Base-by-base conservation (phyloP, 2,329 filamentous ascomycete species). In the Emergomyces pasteurianus region DNA sequence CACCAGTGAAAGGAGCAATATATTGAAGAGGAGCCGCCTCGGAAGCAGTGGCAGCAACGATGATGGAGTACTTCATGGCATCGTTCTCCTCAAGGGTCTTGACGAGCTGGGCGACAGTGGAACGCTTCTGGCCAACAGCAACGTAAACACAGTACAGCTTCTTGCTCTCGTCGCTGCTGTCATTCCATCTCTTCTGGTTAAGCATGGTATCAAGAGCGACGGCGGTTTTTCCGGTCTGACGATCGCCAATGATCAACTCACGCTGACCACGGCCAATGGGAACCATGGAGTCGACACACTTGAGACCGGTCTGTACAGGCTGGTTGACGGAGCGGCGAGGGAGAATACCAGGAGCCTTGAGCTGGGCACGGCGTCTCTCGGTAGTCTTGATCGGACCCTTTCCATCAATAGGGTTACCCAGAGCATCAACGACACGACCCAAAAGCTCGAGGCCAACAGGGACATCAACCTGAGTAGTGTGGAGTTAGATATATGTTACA, bases 111-210 rank as follows among this genome's bases (percentile, higher is more conserved):
- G 94, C 94, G 72, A 99, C 92, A 70, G 94, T 99, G 71, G 94
- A 97, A 79, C 94, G 91, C 87, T 99, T 99, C 86, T 99, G 94
- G 74, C 94, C 94, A 72, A 99, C 87, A 74, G 94, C 94, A 73
- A 97, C 94, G 86, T 99, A 99, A 80, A 99, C 83, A 78, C 92
- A 97, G 89, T 96, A 99, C 63, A 99, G 90, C 87, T 99, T 99
- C 88, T 96, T 92, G 77, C 78, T 81, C 86, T 99, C 94, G 76
- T 96, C 92, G 78, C 75, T 83, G 75, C 79, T 73, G 77, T 79
- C 82, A 86, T 99, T 99, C 92, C 92, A 97, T 75, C 92, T 86
- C 86, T 94, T 95, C 85, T 99, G 94, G 88, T 99, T 99, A 66
- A 99, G 87, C 71, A 99, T 97, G 78, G 92, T 86, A 78, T 99